These are phyloP conservation scores for Kalmanozyma brasiliensis DNA, from an alignment of 1,284 basidiomycete species.

Conservation along the genomic window DNA sequence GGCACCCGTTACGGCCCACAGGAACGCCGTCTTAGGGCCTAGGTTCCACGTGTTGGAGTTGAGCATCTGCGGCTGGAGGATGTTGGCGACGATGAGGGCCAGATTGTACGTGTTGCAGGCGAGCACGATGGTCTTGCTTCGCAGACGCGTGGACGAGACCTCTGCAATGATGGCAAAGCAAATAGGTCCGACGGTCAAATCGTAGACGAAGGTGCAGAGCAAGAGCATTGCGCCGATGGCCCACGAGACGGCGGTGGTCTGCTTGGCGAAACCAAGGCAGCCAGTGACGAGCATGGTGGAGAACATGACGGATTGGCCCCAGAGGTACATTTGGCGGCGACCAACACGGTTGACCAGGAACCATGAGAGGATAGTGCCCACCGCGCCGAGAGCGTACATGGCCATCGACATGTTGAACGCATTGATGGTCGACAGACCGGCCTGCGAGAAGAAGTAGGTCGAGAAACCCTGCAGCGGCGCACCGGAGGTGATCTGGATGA, in stretches of 20 bases:
- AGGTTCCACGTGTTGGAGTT: slow-evolving; percentile 69
- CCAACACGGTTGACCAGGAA: slow-evolving; percentile 69
- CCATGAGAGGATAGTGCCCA: slow-evolving; percentile 69
- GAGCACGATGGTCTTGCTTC: slow-evolving; percentile 72
- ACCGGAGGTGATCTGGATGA: slow-evolving; percentile 67
- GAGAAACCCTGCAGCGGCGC: slow-evolving; percentile 61
- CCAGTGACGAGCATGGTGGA: slow-evolving; percentile 70
- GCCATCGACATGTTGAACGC: slow-evolving; percentile 70
- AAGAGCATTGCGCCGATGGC: slow-evolving; percentile 70
- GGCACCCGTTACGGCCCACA: slow-evolving; percentile 69
- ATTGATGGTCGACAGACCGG: slow-evolving; percentile 67
- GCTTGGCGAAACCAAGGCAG: slow-evolving; percentile 63
- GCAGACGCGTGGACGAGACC: slow-evolving; percentile 70
- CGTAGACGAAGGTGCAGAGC: slow-evolving; percentile 69
- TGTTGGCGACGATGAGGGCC: slow-evolving; percentile 67
- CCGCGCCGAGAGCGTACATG: slow-evolving; percentile 66
- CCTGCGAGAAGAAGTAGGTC: slow-evolving; percentile 69
- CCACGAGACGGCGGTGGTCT: slow-evolving; percentile 51
- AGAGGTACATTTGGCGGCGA: slow-evolving; percentile 70
- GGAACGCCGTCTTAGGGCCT: slow-evolving; percentile 68
- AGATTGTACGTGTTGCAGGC: slow-evolving; percentile 70
- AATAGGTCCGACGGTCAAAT: slow-evolving; percentile 68
- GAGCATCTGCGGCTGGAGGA: slow-evolving; percentile 70
- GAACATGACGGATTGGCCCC: slow-evolving; percentile 69
- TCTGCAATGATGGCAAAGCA: slow-evolving; percentile 71